phyloP scores from a whole-genome alignment of 2,329 filamentous ascomycete species.

The Ophiostoma populinum region DNA sequence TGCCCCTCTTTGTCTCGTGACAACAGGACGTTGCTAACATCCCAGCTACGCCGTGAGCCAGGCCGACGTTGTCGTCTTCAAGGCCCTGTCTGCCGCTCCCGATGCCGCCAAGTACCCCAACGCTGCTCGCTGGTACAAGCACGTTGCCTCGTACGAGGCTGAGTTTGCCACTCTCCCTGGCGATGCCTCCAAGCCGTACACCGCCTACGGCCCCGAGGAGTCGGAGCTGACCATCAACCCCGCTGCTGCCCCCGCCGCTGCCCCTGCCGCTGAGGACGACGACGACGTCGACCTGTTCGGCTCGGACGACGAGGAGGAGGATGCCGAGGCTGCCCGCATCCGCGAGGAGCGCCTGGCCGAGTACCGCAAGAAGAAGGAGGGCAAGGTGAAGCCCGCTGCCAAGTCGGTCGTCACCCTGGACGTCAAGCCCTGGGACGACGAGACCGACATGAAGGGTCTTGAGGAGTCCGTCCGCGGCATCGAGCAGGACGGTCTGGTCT shows the following conservation, averaged over 20 bases:
- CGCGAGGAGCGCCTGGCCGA: conserved; percentile 82
- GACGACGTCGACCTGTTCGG: conserved; percentile 90
- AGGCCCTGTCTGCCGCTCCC: conserved; percentile 63
- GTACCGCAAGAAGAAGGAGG: conserved; percentile 94
- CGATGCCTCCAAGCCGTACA: conserved; percentile 77
- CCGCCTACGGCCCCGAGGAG: conserved; percentile 77
- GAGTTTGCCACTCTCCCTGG: conserved; percentile 85
- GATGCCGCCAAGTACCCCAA: conserved; percentile 78
- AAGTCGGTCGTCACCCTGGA: conserved; percentile 95
- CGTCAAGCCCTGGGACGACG: conserved; percentile 97
- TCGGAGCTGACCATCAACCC: conserved; percentile 66
- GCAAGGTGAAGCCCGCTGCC: conserved; percentile 77
- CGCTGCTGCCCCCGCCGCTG: conserved; percentile 59
- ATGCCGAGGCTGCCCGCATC: conserved; percentile 66
- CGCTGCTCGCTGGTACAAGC: conserved; percentile 97
- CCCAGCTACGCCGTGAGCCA: conserved; percentile 53
- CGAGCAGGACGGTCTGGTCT: conserved; percentile 84
- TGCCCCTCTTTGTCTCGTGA: background rate
- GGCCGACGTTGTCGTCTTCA: conserved; percentile 92
- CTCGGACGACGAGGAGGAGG: conserved; percentile 85
- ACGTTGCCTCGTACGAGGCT: conserved; percentile 81
- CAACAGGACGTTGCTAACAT: background rate
- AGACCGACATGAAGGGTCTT: conserved; percentile 77
- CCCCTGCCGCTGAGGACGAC: conserved; percentile 51
- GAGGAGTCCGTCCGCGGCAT: conserved; percentile 69